phyloP scores from a whole-genome alignment of 306 rosid species.

The Prunus kanzakura region DNA sequence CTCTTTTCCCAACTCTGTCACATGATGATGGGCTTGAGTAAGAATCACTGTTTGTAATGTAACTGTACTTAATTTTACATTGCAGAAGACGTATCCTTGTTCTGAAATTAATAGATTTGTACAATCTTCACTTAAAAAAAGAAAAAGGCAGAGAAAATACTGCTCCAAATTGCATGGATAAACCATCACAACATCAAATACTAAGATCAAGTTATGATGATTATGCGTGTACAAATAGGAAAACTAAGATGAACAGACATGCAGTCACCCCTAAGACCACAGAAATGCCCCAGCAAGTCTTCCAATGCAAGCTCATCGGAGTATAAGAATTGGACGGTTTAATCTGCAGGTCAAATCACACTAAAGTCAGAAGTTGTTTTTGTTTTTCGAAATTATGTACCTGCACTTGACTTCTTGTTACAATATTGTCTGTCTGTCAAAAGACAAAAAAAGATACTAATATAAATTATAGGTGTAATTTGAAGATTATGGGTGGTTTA shows the following conservation, averaged over 20 bases:
- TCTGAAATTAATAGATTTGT: not conserved
- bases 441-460: not conserved
- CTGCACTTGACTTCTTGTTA: slow-evolving; percentile 9
- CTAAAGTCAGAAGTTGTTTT: not conserved
- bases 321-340: not conserved
- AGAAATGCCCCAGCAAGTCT: slow-evolving; percentile 12
- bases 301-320: slow-evolving; percentile 4
- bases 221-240: not conserved
- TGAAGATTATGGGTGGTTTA: not conserved
- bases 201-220: too few species aligned
- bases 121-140: not conserved
- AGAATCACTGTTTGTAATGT: too few species aligned
- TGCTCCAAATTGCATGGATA: not conserved
- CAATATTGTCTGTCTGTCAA: slow-evolving; percentile 15
- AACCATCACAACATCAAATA: not conserved
- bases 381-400: not conserved
- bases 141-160: not conserved
- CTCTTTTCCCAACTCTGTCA: too few species aligned
- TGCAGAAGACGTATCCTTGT: not conserved
- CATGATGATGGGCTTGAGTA: too few species aligned
- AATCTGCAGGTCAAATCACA: slow-evolving; percentile 6
- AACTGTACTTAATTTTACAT: not conserved
- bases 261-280: slow-evolving; percentile 22
- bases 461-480: not conserved
- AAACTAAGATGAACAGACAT: slow-evolving; percentile 6